Evolutionary conservation across 2,329 filamentous ascomycete genomes (phyloP), one percentile per base, ranked within the genome.

Genomic region (Fusarium marasasianum): DNA sequence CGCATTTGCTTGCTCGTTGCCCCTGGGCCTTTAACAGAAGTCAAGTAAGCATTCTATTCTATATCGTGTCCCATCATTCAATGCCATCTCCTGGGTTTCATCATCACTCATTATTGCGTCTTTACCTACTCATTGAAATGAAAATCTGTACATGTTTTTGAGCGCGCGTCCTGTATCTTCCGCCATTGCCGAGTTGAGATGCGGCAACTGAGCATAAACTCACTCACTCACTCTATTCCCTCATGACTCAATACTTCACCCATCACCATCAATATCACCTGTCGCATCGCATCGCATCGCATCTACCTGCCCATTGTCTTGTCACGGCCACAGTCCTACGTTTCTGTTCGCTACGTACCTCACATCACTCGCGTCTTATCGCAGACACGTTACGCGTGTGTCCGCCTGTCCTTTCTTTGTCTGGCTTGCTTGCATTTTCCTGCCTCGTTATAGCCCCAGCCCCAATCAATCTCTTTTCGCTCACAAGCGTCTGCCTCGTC

Each of bases 171-270:
- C 37, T 65, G 58, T 66, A 71, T 56, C 63, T 72, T 74, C 72
- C 72, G 72, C 44, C 50, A 56, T 43, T 74, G 50, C 71, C 72
- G 72, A 58, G 71, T 61, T 61, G 33, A 72, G 61, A 54, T 72
- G 33, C 55, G 48, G 51, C 33, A 63, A 61, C 53, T 69, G 58
- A 72, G 50, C 66, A 63, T 59, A 68, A 47, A 57, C 31, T 35
- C 50, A 45, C n/a, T 33, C 54, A 15, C 38, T 48, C 41, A 48
- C 55, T 29, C 31, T 50, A 47, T n/a, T 57, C 41, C 60, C 51
- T 41, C 54, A 66, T 47, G 22, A 48, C 66, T 45, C 59, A 54
- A 41, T 38, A 63, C 61, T 47, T 64, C 38, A 41, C 62, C n/a
- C 22, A 20, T 55, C 33, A 54, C 38, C n/a, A 18, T 50, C 48